Evolutionary conservation across 257 asterid genomes (phyloP), one percentile per base, ranked within the genome.

Genomic region (Parsonsia alboflavescens): DNA sequence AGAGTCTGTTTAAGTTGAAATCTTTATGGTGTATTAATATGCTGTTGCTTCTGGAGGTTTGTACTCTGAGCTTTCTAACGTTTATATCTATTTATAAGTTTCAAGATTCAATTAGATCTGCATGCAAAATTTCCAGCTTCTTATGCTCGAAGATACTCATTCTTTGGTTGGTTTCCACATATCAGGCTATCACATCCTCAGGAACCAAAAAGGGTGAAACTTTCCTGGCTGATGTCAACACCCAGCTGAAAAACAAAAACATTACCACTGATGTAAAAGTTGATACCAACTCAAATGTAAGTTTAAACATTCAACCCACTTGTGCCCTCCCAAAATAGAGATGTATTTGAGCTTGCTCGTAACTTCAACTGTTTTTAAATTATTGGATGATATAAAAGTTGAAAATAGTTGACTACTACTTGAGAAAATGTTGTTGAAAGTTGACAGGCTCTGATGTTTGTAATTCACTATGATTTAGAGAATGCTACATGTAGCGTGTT

Each of bases 181-280:
- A 63, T 28, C 80, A 91, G 96, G 96, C 92, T 71, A 88, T 91
- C 71, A 86, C 96, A 39, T 89, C 97, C 30, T 76, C 96, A 53
- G 97, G 93, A 72, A 85, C 85, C 21, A 89, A 75, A 86, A 85
- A 88, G 78, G 97, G 93, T 7, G 97, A 91, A 42, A 10, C 79
- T 68, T 80, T 88, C 73, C 76, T 89, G 72, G 97, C 93, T 59
- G 97, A 91, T 54, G 84, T 91, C 42, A 87, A 72, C 85, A 83
- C 93, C 68, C 88, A 86, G 86, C 77, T 89, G 82, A 89, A 77
- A 85, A 91, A 88, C 89, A 86, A 88, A 80, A 91, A 89, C 83
- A 82, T 91, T 82, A 91, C 97, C 9, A 85, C 96, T 49, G 96
- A 91, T 54, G 72, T 91, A 46, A 89, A 89, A 89, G 92, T 91